Conservation (phyloP, 805 yeast genomes). For the Pichia eremophila region DNA sequence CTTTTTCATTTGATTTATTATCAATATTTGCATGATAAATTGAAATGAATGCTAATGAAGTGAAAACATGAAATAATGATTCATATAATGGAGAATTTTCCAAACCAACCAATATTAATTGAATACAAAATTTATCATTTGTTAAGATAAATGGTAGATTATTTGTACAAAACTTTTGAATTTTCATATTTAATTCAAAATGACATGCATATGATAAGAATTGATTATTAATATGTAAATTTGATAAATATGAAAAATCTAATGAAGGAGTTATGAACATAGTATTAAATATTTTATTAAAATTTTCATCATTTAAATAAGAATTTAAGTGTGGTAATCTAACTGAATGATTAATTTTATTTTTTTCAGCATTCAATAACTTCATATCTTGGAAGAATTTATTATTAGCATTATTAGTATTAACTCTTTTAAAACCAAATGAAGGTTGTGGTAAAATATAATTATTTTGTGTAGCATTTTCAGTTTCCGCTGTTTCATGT, state of each 20-base stretch:
- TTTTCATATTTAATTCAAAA: constrained; percentile 4
- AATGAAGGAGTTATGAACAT: constrained; percentile 5
- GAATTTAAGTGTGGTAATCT: background rate
- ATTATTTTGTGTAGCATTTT: background rate
- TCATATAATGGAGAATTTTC: constrained; percentile 6
- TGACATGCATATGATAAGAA: constrained; percentile 5
- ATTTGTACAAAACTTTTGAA: constrained; percentile 3
- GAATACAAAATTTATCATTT: background rate
- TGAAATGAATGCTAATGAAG: constrained; percentile 10
- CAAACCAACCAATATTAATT: background rate
- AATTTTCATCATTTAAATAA: background rate
- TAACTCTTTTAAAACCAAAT: too few species aligned
- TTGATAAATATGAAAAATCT: constrained; percentile 1
- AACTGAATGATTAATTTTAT: background rate
- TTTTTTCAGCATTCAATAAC: background rate
- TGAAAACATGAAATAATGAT: constrained; percentile 5
- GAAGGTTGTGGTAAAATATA: background rate
- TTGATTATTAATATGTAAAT: constrained; percentile 2
- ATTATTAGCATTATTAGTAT: too few species aligned
- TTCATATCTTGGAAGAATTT: background rate
- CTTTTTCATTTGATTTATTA: background rate
- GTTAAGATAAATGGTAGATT: constrained; percentile 7
- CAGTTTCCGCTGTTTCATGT: background rate
- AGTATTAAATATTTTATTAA: background rate
- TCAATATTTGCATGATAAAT: constrained; percentile 7